Evolutionary conservation across 768 basidiomycete genomes (phyloP), one percentile per base, ranked within the genome.

Genomic region (Tricholoma sp.): DNA sequence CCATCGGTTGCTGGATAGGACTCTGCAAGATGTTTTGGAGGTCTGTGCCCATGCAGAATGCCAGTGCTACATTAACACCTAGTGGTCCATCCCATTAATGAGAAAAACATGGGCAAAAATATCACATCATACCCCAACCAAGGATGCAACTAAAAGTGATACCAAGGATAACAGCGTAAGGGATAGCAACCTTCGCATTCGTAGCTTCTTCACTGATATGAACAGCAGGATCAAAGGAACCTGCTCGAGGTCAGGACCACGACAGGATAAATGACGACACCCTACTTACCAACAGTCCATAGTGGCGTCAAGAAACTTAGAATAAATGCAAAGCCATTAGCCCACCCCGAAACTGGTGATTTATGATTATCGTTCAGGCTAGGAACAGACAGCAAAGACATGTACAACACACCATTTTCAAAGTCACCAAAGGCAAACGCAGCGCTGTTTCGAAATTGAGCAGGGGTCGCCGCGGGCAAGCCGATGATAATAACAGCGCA

Each of bases 121-220:
- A n/a, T n/a, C n/a, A n/a, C n/a, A n/a, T 58, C 76, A 22, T 64
- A 85, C 85, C 83, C 74, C 77, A 83, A 31, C 85, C 85, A 12
- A 86, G 74, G 12, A 85, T 59, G 45, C 81, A 80, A 34, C 80
- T 80, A 41, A 83, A 79, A 8, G 72, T 79, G 46, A 80, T 79
- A 0, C 88, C 79, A 51, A 69, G 67, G 32, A 81, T 77, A 49
- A 89, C 87, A 10, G 85, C 85, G 77, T 79, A 85, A 0, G 88
- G 88, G 3, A 89, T 83, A 22, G 85, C 86, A 0, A 73, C 74
- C 14, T 81, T 79, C 0, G 88, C 88, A 61, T 91, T 91, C 0
- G 79, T 76, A 0, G 84, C 84, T 66, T 88, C 86, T 64, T 88
- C 86, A 52, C 83, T 84, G 55, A 89, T 86, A 59, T 88, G 85